A percentile compares a stretch with the other conserved stretches of the same genome.
phyloP scores from a whole-genome alignment of 257 asterid genomes.

The Prunella vulgaris region DNA sequence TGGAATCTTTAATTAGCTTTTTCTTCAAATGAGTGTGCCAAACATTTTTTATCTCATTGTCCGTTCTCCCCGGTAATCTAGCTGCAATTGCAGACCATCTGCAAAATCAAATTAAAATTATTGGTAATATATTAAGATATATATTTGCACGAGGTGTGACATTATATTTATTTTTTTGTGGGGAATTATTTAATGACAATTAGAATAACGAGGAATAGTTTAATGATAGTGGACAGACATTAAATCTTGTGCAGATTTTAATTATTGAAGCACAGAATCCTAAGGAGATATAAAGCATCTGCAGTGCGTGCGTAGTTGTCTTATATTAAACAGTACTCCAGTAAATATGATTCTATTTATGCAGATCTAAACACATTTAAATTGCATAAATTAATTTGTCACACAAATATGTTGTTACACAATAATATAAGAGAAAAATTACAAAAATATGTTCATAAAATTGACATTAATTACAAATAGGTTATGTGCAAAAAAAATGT shows the following conservation, averaged over 20 bases:
- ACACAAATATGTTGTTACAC: not conserved
- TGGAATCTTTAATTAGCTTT: constrained; percentile 36
- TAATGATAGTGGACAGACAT: constrained; percentile 26
- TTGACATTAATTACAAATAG: too few relatives aligned
- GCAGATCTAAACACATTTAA: not conserved
- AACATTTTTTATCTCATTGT: constrained; percentile 83
- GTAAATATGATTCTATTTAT: constrained; percentile 15
- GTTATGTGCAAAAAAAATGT: too few relatives aligned
- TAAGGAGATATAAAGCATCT: constrained; percentile 24
- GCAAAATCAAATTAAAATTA: constrained; percentile 10
- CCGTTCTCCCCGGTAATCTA: constrained; percentile 79
- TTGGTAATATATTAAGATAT: not conserved
- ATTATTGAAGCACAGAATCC: constrained; percentile 31
- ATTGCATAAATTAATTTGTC: too few relatives aligned
- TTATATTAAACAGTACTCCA: too few relatives aligned
- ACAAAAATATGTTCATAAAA: too few relatives aligned
- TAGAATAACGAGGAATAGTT: constrained; percentile 15
- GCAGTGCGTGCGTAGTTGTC: constrained; percentile 31
- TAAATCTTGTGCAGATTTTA: constrained; percentile 32
- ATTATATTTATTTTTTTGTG: not conserved
- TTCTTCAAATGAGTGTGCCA: constrained; percentile 92
- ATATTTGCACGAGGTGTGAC: not conserved
- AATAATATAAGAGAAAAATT: too few relatives aligned
- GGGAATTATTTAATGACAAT: constrained; percentile 13
- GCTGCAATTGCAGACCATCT: constrained; percentile 96